Percentiles rank a stretch among this genome's conserved stretches.
Evolutionary conservation across 306 rosid species (phyloP).

Genomic region (Malus orientalis): DNA sequence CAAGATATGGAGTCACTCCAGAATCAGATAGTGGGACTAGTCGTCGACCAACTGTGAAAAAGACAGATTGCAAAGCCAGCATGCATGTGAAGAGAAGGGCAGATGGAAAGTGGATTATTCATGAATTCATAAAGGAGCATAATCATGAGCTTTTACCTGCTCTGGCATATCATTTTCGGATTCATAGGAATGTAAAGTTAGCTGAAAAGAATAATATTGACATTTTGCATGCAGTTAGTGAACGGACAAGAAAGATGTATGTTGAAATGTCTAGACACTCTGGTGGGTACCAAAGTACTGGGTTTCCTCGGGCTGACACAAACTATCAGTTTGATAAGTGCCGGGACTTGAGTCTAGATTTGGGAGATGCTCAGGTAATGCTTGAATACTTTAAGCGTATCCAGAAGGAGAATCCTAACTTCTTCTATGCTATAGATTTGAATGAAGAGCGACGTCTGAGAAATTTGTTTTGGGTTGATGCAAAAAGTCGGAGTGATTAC

Average conservation of each 20-base stretch:
- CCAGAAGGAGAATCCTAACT: constrained; percentile 67
- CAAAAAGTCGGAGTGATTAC: constrained; percentile 75
- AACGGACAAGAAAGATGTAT: constrained; percentile 85
- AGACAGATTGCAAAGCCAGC: constrained; percentile 95
- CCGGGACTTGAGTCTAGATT: constrained; percentile 64
- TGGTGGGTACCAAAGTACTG: constrained; percentile 42
- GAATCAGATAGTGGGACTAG: constrained; percentile 78
- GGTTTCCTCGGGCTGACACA: constrained; percentile 27
- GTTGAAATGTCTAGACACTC: constrained; percentile 88
- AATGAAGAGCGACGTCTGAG: constrained; percentile 83
- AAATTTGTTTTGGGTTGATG: constrained; percentile 86
- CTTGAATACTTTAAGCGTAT: constrained; percentile 85
- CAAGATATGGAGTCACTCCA: constrained; percentile 87
- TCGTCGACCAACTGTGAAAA: constrained; percentile 85
- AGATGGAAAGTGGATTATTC: constrained; percentile 88
- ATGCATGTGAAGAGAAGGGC: constrained; percentile 91
- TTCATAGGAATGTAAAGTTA: constrained; percentile 81
- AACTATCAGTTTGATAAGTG: constrained; percentile 57
- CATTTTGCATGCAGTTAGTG: constrained; percentile 90
- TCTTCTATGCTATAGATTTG: constrained; percentile 77
- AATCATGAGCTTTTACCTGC: constrained; percentile 93
- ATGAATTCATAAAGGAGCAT: constrained; percentile 87
- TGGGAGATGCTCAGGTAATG: constrained; percentile 80
- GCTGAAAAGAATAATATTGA: constrained; percentile 91
- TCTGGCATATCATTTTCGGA: constrained; percentile 90